Percentiles rank a stretch among this genome's conserved stretches.
Conservation (phyloP, 495 filamentous ascomycete species). For the Daldinia grandis region DNA sequence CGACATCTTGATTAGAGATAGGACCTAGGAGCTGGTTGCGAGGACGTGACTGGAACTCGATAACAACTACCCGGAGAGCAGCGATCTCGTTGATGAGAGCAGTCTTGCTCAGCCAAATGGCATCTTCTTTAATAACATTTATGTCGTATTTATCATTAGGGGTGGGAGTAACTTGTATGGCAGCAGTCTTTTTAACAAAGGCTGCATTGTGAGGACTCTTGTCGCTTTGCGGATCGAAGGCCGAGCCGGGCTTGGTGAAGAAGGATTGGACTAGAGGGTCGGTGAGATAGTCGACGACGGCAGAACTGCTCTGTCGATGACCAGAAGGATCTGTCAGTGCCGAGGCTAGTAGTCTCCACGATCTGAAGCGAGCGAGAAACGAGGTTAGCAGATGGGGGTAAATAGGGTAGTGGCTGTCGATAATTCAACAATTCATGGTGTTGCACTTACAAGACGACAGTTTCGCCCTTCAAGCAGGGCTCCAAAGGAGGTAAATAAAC, state of each 20-base stretch:
- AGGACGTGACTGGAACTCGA: slow-evolving; percentile 85
- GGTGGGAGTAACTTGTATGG: slow-evolving; percentile 84
- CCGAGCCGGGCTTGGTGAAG: slow-evolving; percentile 68
- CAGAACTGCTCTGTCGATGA: slow-evolving; percentile 56
- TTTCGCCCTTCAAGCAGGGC: slow-evolving; percentile 57
- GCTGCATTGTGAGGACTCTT: slow-evolving; percentile 50
- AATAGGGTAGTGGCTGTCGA: neutral
- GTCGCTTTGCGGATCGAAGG: slow-evolving; percentile 65
- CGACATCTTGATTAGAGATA: slow-evolving; percentile 72
- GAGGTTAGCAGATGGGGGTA: slow-evolving; percentile 23
- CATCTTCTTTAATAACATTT: slow-evolving; percentile 83
- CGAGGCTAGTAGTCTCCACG: slow-evolving; percentile 78
- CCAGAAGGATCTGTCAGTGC: slow-evolving; percentile 65
- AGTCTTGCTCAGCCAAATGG: slow-evolving; percentile 81
- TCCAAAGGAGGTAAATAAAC: slow-evolving; percentile 59
- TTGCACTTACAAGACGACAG: slow-evolving; percentile 52
- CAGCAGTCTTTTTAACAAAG: slow-evolving; percentile 87
- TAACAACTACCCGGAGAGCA: slow-evolving; percentile 78
- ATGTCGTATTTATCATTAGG: slow-evolving; percentile 74
- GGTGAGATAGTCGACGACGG: slow-evolving; percentile 69
- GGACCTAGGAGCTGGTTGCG: slow-evolving; percentile 68
- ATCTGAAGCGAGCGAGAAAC: slow-evolving; percentile 57
- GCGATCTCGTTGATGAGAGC: slow-evolving; percentile 80
- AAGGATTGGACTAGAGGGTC: slow-evolving; percentile 71
- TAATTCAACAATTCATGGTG: neutral